Evolutionary conservation across 106 monocot species (phyloP).

Genomic region (Phalaenopsis aphrodite): DNA sequence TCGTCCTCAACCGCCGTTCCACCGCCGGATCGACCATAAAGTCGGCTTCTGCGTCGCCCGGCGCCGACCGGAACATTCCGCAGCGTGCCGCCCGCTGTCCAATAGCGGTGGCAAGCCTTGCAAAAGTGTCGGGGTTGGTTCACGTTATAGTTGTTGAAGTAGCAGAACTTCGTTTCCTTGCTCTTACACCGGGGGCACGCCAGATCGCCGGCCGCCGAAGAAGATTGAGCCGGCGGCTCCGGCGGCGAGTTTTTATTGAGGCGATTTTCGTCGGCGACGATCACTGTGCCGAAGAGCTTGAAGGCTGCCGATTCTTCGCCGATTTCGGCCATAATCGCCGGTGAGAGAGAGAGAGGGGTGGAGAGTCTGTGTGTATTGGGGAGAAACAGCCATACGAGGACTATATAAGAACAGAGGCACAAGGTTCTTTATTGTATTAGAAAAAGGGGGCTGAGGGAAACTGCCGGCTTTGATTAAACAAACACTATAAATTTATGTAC

Average conservation of each 20-base stretch:
- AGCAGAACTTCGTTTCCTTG: slow-evolving; percentile 29
- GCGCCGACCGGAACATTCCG: slow-evolving; percentile 43
- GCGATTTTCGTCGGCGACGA: neutral
- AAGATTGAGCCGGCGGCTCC: neutral
- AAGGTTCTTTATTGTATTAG: no score
- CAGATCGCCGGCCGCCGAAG: slow-evolving; percentile 14
- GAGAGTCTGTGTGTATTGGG: no score
- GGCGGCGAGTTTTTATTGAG: neutral
- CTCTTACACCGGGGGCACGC: slow-evolving; percentile 40
- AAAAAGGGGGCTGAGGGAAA: no score
- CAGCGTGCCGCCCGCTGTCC: slow-evolving; percentile 55
- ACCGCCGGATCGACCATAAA: neutral
- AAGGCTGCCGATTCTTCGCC: neutral
- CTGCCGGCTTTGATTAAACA: no score
- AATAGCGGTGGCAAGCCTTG: slow-evolving; percentile 55
- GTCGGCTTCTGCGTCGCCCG: neutral
- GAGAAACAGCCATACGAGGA: no score
- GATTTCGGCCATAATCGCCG: neutral
- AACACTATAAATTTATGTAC: no score
- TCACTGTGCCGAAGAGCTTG: slow-evolving; percentile 7
- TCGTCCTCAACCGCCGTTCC: no score
- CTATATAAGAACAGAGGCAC: no score
- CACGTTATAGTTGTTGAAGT: slow-evolving; percentile 25
- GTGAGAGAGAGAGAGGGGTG: neutral
- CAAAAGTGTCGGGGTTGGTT: slow-evolving; percentile 68